Evolutionary conservation across 257 asterid genomes (phyloP), one percentile per base, ranked within the genome.

Genomic region (Thymus quinquecostatus): DNA sequence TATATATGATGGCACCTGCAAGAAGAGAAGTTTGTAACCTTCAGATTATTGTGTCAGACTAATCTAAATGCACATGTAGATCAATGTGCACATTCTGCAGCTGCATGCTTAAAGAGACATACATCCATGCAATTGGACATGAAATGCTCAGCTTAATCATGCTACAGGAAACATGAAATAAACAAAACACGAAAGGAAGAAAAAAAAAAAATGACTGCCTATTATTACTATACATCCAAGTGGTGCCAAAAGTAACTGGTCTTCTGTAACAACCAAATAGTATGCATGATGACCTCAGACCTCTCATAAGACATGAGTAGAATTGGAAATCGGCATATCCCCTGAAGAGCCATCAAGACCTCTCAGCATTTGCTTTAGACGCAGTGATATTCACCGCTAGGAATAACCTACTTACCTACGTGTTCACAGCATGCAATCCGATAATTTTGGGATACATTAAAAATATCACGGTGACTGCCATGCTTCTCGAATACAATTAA

Each of bases 1-100:
- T 82, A 95, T 95, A 81, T 95, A 95, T 60, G 99, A 95, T 34
- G 99, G 99, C 76, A 95, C 99, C 99, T 95, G 68, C 43, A 50
- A 68, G 60, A 77, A 70, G 55, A 50, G 58, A 81, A 47, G 69
- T 6, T n/a, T 57, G 66, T 29, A 34, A 33, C 29, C 12, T 66
- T 29, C 65, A 4, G 65, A 68, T 67, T 71, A 76, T 47, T 27
- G 33, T 44, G 60, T 69, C 44, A 49, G 38, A 54, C 43, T 13
- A 62, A 41, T 49, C 27, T 6, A 28, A 4, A n/a, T 49, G 38
- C 32, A 77, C 45, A 41, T 21, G 8, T 66, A 61, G 45, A 68
- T 48, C 64, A 48, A 62, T 13, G 36, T 40, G 45, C 48, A 27
- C 40, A 63, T 14, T 43, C 43, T 61, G 36, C 51, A 64, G 48